Evolutionary conservation across 2,329 filamentous ascomycete species (phyloP).

Genomic region (Claviceps sp.): DNA sequence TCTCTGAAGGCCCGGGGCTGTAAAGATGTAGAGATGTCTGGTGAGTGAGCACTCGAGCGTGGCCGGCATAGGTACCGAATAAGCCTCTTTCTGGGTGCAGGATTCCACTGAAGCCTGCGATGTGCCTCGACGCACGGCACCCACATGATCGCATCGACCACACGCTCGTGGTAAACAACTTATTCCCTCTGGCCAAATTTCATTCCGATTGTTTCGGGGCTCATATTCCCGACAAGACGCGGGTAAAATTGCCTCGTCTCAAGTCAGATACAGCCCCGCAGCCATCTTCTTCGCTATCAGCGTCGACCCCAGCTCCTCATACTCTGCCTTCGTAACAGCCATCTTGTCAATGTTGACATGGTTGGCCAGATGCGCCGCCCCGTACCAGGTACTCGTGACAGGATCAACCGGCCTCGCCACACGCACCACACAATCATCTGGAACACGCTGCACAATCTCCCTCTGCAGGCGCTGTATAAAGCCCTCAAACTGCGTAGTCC

Average conservation of each 20-base stretch:
- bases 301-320: conserved; percentile 67
- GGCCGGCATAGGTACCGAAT: too few relatives aligned
- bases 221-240: neutral
- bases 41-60: neutral
- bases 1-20: neutral
- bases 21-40: neutral
- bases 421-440: conserved; percentile 65
- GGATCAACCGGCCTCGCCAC: conserved; percentile 60
- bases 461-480: conserved; percentile 68
- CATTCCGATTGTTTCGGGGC: too few relatives aligned
- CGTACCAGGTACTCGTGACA: conserved; percentile 70
- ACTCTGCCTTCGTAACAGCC: conserved; percentile 76
- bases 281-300: conserved; percentile 66
- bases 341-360: conserved; percentile 54
- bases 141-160: neutral
- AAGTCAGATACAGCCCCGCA: conserved; percentile 6
- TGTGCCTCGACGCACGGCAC: neutral
- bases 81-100: neutral
- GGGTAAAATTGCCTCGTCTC: neutral
- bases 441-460: conserved; percentile 59
- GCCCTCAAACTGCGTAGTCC: conserved; percentile 66
- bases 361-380: conserved; percentile 64
- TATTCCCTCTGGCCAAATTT: too few relatives aligned
- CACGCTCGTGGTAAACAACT: too few relatives aligned
- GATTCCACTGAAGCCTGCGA: neutral